phyloP scores from a whole-genome alignment of 2,329 filamentous ascomycete genomes.

The Scedosporium boydii region DNA sequence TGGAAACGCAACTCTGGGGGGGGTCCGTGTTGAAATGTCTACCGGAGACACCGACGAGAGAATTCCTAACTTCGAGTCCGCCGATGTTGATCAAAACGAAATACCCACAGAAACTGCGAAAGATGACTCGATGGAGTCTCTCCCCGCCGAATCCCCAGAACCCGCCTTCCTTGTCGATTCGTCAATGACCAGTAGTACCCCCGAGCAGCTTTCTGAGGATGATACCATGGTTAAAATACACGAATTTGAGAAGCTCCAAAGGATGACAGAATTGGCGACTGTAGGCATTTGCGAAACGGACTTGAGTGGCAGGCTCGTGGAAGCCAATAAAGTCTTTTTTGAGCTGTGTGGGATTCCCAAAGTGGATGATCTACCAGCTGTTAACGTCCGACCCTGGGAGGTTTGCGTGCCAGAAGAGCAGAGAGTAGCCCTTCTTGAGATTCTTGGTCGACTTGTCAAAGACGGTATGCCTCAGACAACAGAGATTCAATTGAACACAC shows the following conservation, averaged over 20 bases:
- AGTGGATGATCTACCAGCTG: slow-evolving; percentile 24
- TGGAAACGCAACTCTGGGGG: slow-evolving; percentile 44
- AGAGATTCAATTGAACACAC: slow-evolving; percentile 38
- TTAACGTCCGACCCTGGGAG: slow-evolving; percentile 33
- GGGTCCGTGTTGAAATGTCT: slow-evolving; percentile 67
- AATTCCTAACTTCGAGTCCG: slow-evolving; percentile 24
- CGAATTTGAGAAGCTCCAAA: slow-evolving; percentile 42
- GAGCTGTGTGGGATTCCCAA: slow-evolving; percentile 40
- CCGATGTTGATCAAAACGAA: background rate
- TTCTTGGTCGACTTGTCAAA: slow-evolving; percentile 27
- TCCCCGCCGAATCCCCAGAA: background rate
- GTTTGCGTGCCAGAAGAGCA: slow-evolving; percentile 36
- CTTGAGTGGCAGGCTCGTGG: slow-evolving; percentile 36
- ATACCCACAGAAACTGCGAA: background rate
- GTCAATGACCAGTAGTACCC: background rate
- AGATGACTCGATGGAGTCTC: background rate
- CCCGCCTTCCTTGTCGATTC: background rate
- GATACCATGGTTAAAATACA: slow-evolving; percentile 25
- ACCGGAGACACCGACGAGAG: slow-evolving; percentile 58
- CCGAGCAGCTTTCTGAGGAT: background rate
- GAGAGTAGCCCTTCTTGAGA: slow-evolving; percentile 26
- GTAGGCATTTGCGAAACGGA: slow-evolving; percentile 47
- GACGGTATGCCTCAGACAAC: slow-evolving; percentile 33
- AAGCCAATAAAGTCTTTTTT: slow-evolving; percentile 44
- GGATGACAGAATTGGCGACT: slow-evolving; percentile 43